Evolutionary conservation across 2,329 filamentous ascomycete species (phyloP), one percentile per base, ranked within the genome.

Genomic region (Geosmithia putterillii): DNA sequence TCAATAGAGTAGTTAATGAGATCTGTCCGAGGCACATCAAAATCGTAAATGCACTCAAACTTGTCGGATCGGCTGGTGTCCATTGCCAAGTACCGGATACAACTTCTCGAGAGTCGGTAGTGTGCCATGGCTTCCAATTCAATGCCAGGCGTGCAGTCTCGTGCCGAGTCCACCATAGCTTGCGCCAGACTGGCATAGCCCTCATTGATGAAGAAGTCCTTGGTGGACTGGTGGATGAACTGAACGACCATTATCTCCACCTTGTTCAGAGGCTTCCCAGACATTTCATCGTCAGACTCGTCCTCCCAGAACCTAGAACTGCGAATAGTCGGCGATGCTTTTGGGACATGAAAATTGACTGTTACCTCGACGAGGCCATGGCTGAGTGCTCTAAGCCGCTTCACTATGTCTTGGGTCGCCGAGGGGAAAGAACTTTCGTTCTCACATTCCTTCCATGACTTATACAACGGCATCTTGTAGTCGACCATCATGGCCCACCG

Each of bases 51-150:
- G 7, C 15, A n/a, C 23, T 18, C 2, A 14, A 14, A 21, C 38
- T 28, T 22, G 14, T 15, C 9, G 17, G 9, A n/a, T 40, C n/a
- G 23, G 7, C 34, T n/a, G 18, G 15, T 17, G 14, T 23, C 38
- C 17, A 40, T 40, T 28, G 38, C 38, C 20, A 40, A 17, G 23
- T 40, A 40, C n/a, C 38, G 17, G n/a, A 40, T 40, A 22, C 38
- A 40, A 14, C 12, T 25, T 15, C 23, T 22, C 1, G 38, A 40
- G n/a, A 40, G 8, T 15, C 19, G 15, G 10, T 23, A 15, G 38
- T 40, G 20, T 15, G 38, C 6, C n/a, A 23, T 21, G 7, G 14
- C 17, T 3, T 17, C n/a, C 7, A 39, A 7, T 14, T 19, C n/a
- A 5, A 15, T 21, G 12, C 3, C 23, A 15, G 20, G 10, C 10